Evolutionary conservation across 2,329 filamentous ascomycete species (phyloP).

Genomic region (Phialophora macrospora): DNA sequence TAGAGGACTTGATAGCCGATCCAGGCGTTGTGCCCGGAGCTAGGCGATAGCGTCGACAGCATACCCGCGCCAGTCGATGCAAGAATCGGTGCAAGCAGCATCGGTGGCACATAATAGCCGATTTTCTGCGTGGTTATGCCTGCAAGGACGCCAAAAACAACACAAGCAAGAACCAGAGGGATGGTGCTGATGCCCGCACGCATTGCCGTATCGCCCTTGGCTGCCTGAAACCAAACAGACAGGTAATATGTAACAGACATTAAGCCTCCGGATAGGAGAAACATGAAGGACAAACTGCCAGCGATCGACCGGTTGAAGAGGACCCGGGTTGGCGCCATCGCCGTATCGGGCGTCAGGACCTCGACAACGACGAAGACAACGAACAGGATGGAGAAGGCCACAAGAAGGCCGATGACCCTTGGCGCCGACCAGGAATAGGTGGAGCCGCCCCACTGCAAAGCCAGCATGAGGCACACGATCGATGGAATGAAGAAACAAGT

Average conservation of each 20-base stretch:
- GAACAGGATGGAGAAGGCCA: conserved; percentile 49
- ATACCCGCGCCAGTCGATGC: conserved; percentile 41
- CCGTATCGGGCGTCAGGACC: conserved; percentile 53
- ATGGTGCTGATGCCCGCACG: conserved; percentile 33
- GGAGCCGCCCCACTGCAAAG: conserved; percentile 50
- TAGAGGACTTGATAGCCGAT: conserved; percentile 46
- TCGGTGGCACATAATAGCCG: conserved; percentile 39
- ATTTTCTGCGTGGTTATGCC: conserved; percentile 24
- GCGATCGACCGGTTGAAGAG: conserved; percentile 46
- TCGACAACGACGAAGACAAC: conserved; percentile 55
- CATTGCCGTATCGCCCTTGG: conserved; percentile 44
- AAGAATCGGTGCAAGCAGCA: conserved; percentile 36
- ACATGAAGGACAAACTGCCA: conserved; percentile 42
- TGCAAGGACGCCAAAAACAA: conserved; percentile 26
- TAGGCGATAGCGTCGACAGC: conserved; percentile 40
- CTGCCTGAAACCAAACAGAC: conserved; percentile 54
- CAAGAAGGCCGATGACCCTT: conserved; percentile 54
- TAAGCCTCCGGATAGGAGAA: conserved; percentile 43
- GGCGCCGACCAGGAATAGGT: conserved; percentile 51
- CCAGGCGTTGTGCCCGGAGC: conserved; percentile 18
- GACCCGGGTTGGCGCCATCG: conserved; percentile 47
- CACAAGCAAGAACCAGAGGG: conserved; percentile 27
- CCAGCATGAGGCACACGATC: conserved; percentile 45
- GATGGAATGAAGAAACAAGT: conserved; percentile 46
- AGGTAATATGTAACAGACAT: conserved; percentile 32